phyloP scores from a whole-genome alignment of 2,329 filamentous ascomycete genomes.

The Chaetomium sp. region DNA sequence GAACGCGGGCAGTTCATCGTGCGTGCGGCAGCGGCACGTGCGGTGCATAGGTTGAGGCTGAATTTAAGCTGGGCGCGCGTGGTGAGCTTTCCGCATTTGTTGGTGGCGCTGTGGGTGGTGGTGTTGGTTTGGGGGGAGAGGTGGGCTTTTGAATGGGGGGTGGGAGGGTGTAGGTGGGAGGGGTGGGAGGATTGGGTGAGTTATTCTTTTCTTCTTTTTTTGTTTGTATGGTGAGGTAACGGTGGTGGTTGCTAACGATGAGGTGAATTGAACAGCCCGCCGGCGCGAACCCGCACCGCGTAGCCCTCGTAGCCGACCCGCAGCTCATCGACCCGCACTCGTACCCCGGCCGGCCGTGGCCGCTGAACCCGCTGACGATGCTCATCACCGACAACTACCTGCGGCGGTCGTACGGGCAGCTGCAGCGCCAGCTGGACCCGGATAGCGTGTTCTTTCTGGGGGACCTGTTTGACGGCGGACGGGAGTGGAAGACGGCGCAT shows the following conservation, averaged over 20 bases:
- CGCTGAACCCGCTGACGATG: slow-evolving; percentile 47
- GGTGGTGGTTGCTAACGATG: slow-evolving; percentile 12
- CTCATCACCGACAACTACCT: slow-evolving; percentile 83
- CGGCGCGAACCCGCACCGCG: slow-evolving; percentile 71
- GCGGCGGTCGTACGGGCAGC: slow-evolving; percentile 68
- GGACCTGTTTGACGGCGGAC: slow-evolving; percentile 89
- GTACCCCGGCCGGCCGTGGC: slow-evolving; percentile 73
- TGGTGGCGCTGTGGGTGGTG: slow-evolving; percentile 69
- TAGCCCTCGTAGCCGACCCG: slow-evolving; percentile 81
- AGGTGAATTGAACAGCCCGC: slow-evolving; percentile 53
- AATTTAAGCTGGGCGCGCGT: slow-evolving; percentile 48
- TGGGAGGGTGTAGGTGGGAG: slow-evolving; percentile 71
- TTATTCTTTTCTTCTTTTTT: neutral
- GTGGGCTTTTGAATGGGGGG: slow-evolving; percentile 63
- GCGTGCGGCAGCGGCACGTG: slow-evolving; percentile 27
- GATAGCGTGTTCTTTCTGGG: slow-evolving; percentile 88
- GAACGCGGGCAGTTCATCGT: slow-evolving; percentile 36
- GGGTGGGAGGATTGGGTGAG: slow-evolving; percentile 90
- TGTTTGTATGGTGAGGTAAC: neutral
- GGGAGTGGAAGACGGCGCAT: slow-evolving; percentile 78
- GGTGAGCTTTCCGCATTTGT: slow-evolving; percentile 57
- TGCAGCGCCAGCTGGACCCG: slow-evolving; percentile 71
- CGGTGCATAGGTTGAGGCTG: slow-evolving; percentile 31
- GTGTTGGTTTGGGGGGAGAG: slow-evolving; percentile 81
- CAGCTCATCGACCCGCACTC: slow-evolving; percentile 91